phyloP scores from a whole-genome alignment of 169 alveolate species.

The Babesia ovis region DNA sequence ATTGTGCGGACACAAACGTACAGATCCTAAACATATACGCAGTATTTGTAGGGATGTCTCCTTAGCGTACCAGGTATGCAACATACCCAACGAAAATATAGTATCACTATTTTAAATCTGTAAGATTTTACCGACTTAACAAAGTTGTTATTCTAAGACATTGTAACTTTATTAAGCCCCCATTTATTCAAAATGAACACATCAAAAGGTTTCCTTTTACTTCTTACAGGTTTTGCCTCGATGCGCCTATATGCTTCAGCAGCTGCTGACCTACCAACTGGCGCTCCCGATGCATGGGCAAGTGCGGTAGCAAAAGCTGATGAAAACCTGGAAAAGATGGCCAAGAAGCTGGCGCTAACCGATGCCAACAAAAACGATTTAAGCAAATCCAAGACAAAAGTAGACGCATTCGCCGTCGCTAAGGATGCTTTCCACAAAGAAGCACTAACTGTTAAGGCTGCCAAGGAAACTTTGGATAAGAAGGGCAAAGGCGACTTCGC shows the following conservation, averaged over 20 bases:
- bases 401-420: background rate
- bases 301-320: background rate
- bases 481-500: slow-evolving; percentile 3
- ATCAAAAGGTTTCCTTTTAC: background rate
- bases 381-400: background rate
- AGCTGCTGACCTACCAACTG: background rate
- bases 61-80: background rate
- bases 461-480: slow-evolving; percentile 7
- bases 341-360: background rate
- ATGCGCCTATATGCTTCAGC: background rate
- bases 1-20: background rate
- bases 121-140: background rate
- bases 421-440: background rate
- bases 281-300: slow-evolving; percentile 21
- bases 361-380: background rate
- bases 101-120: background rate
- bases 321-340: background rate
- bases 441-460: background rate
- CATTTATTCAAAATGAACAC: slow-evolving; percentile 10
- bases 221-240: slow-evolving; percentile 20
- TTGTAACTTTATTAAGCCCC: background rate
- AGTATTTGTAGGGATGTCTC: slow-evolving; percentile 1
- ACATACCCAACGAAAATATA: background rate
- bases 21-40: background rate
- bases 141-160: slow-evolving; percentile 1